Evolutionary conservation across 2,329 filamentous ascomycete species (phyloP).

Genomic region (Talaromyces atroroseus): DNA sequence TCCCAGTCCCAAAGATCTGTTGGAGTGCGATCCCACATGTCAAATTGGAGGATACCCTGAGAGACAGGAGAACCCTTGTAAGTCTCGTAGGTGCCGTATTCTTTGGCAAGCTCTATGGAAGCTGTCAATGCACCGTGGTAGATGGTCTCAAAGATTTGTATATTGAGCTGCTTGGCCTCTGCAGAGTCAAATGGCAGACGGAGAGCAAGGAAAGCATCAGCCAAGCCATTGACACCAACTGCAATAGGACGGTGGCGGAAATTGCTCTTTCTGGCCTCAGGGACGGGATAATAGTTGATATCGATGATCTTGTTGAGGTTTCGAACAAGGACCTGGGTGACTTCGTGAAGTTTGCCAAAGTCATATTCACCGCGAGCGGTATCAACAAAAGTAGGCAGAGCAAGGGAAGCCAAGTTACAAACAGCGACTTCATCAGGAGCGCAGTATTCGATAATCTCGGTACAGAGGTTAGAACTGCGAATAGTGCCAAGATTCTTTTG

Average conservation of each 20-base stretch:
- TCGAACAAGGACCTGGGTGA: constrained; percentile 82
- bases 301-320: constrained; percentile 99
- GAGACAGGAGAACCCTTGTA: constrained; percentile 93
- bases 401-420: constrained; percentile 93
- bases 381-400: constrained; percentile 86
- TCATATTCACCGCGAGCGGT: constrained; percentile 79
- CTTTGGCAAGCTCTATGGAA: constrained; percentile 78
- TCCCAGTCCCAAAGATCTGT: constrained; percentile 97
- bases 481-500: constrained; percentile 99
- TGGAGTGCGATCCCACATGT: constrained; percentile 96
- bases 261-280: constrained; percentile 91
- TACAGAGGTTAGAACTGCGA: constrained; percentile 97
- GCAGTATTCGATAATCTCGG: constrained; percentile 96
- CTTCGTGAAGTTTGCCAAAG: constrained; percentile 95
- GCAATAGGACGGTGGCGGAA: constrained; percentile 94
- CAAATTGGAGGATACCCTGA: constrained; percentile 92
- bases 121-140: constrained; percentile 92
- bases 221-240: constrained; percentile 94
- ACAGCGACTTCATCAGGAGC: constrained; percentile 97
- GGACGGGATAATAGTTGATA: constrained; percentile 96
- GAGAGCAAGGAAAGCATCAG: constrained; percentile 94
- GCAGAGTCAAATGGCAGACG: constrained; percentile 95
- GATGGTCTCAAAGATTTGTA: constrained; percentile 98
- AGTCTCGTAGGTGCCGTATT: constrained; percentile 77
- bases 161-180: constrained; percentile 89